Conservation (phyloP, 805 yeast species). For the Candida awuae region DNA sequence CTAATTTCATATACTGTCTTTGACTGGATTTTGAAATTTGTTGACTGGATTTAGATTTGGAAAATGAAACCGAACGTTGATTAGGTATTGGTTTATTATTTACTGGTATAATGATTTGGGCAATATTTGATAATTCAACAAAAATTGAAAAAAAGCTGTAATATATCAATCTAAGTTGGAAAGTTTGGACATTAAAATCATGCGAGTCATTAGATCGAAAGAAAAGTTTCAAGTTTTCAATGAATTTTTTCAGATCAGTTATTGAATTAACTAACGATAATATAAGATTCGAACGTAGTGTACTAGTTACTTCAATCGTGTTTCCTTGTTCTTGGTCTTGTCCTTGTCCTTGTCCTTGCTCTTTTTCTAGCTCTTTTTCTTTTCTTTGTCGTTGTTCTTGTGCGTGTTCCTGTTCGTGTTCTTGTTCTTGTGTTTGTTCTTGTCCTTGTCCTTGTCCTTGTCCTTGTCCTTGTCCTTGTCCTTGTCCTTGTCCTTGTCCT, state of each 20-base stretch:
- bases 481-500: too few relatives aligned
- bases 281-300: conserved; percentile 13
- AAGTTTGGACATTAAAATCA: background rate
- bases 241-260: conserved; percentile 17
- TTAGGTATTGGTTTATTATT: background rate
- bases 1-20: conserved; percentile 14
- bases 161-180: conserved; percentile 21
- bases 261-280: conserved; percentile 17
- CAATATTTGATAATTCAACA: conserved; percentile 21
- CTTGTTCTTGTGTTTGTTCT: too few relatives aligned
- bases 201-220: conserved; percentile 6
- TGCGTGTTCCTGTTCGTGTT: too few relatives aligned
- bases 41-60: too few relatives aligned
- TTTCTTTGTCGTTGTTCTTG: too few relatives aligned
- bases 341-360: too few relatives aligned
- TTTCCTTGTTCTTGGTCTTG: conserved; percentile 13
- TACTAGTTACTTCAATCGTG: conserved; percentile 10
- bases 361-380: too few relatives aligned
- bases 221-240: conserved; percentile 15
- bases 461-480: too few relatives aligned
- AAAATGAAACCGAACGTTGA: background rate
- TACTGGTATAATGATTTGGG: conserved; percentile 22
- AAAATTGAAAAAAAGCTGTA: conserved; percentile 24
- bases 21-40: background rate
- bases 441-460: too few relatives aligned